These are phyloP conservation scores for Ascochyta rabiei DNA, from an alignment of 2,329 filamentous ascomycete genomes.

Conservation along the genomic window DNA sequence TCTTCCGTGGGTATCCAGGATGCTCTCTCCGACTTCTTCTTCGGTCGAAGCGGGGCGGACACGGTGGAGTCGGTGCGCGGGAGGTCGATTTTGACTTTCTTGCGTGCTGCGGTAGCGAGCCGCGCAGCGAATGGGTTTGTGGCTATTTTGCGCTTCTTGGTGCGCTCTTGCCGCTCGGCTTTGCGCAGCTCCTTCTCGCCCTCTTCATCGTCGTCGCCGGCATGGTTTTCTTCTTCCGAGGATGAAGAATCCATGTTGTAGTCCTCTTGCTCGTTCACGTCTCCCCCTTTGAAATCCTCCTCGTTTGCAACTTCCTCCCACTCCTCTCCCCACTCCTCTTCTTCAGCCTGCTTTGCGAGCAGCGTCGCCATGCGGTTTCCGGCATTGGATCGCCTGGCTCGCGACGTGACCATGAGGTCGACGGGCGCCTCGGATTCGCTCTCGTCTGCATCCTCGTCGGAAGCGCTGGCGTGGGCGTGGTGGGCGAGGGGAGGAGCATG, in stretches of 20 bases:
- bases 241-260: slow-evolving; percentile 82
- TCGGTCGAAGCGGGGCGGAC: slow-evolving; percentile 55
- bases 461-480: slow-evolving; percentile 22
- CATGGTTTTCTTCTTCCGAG: slow-evolving; percentile 74
- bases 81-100: slow-evolving; percentile 48
- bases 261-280: slow-evolving; percentile 67
- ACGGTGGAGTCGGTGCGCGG: slow-evolving; percentile 52
- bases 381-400: slow-evolving; percentile 47
- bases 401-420: slow-evolving; percentile 48
- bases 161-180: slow-evolving; percentile 67
- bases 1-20: slow-evolving; percentile 71
- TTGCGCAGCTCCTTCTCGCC: slow-evolving; percentile 88
- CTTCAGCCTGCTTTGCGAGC: slow-evolving; percentile 45
- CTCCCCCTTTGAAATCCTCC: slow-evolving; percentile 58
- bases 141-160: slow-evolving; percentile 80
- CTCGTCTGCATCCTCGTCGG: slow-evolving; percentile 24
- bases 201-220: slow-evolving; percentile 74
- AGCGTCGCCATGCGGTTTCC: slow-evolving; percentile 51
- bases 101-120: slow-evolving; percentile 47
- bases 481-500: slow-evolving; percentile 20
- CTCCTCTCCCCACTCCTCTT: slow-evolving; percentile 52
- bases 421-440: slow-evolving; percentile 38
- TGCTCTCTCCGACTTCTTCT: slow-evolving; percentile 74
- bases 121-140: slow-evolving; percentile 47
- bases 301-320: slow-evolving; percentile 72